Evolutionary conservation across 2,329 filamentous ascomycete species (phyloP).

Genomic region (Incumbomyces delicatus): DNA sequence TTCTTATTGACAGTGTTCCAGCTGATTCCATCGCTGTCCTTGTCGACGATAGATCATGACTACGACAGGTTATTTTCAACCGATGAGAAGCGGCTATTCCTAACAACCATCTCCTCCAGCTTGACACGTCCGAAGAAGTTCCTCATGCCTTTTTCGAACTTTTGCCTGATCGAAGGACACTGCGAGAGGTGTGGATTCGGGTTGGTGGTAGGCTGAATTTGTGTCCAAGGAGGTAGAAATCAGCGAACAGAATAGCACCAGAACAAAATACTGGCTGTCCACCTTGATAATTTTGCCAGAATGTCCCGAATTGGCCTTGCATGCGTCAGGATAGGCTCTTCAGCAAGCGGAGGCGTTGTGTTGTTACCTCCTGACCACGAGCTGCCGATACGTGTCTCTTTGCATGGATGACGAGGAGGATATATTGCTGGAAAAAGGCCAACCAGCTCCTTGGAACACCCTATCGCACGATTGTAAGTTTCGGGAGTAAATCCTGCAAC

Average conservation of each 20-base stretch:
- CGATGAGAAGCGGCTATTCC: slow-evolving; percentile 84
- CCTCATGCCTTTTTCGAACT: slow-evolving; percentile 67
- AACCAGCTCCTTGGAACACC: slow-evolving; percentile 64
- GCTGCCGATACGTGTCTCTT: slow-evolving; percentile 58
- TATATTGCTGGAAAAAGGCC: slow-evolving; percentile 65
- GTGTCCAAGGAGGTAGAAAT: slow-evolving; percentile 74
- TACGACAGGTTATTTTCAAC: slow-evolving; percentile 69
- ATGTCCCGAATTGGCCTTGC: slow-evolving; percentile 72
- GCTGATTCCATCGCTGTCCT: slow-evolving; percentile 54
- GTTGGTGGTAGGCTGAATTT: slow-evolving; percentile 71
- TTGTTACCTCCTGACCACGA: slow-evolving; percentile 62
- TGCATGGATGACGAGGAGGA: slow-evolving; percentile 58
- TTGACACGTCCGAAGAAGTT: slow-evolving; percentile 67
- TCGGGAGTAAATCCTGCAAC: slow-evolving; percentile 59
- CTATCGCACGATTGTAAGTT: slow-evolving; percentile 61
- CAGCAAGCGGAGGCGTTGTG: slow-evolving; percentile 53
- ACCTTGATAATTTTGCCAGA: slow-evolving; percentile 63
- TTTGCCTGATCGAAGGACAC: slow-evolving; percentile 61
- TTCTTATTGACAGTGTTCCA: slow-evolving; percentile 72
- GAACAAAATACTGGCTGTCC: slow-evolving; percentile 70
- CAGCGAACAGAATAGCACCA: slow-evolving; percentile 60
- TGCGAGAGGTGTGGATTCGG: slow-evolving; percentile 68
- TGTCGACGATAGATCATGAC: slow-evolving; percentile 64
- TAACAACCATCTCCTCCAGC: slow-evolving; percentile 55
- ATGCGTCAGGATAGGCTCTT: slow-evolving; percentile 69